Evolutionary conservation across 2,329 filamentous ascomycete genomes (phyloP), one percentile per base, ranked within the genome.

Genomic region (Graphiopsis chlorocephala): DNA sequence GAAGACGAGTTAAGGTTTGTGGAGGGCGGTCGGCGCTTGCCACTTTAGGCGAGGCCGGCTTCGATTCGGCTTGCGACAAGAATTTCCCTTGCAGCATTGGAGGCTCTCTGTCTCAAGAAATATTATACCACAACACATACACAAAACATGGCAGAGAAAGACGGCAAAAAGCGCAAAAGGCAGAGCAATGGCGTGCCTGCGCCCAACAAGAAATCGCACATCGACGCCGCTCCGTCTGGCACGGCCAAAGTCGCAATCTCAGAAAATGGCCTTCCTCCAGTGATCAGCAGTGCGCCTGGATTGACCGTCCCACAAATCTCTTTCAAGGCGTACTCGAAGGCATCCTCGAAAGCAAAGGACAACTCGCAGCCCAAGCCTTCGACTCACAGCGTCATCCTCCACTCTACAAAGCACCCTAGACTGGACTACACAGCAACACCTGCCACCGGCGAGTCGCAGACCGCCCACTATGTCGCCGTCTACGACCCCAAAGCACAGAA

Each of bases 401-500:
- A 88, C 66, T 86, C 86, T 6, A 86, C 85, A 28, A 78, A 83
- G 57, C 86, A 89, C 68, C 79, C 84, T 15, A 84, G 82, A 61
- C 79, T 89, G 61, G 85, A 88, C 74, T 88, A 87, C 69, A 79
- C 80, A 23, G 86, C 84, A 25, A 56, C 70, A 26, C 67, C 71
- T 14, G 53, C 69, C 4, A 55, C 68, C 2, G 76, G 75, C 63
- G 74, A 78, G 28, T 82, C 86, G 64, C 81, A 80, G 31, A 74
- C 85, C 64, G 84, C 84, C 68, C 85, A 89, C 76, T 89, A 88
- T 69, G 74, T 88, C 65, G 86, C 84, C 60, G 78, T 89, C 50
- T 86, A 82, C 69, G 85, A 89, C 67, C 84, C 85, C 0, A 75
- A 78, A 28, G 80, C 79, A 4, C 80, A 80, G 63, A 81, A 80